Evolutionary conservation across 106 monocot genomes (phyloP).

Genomic region (Platanthera guangdongensis): DNA sequence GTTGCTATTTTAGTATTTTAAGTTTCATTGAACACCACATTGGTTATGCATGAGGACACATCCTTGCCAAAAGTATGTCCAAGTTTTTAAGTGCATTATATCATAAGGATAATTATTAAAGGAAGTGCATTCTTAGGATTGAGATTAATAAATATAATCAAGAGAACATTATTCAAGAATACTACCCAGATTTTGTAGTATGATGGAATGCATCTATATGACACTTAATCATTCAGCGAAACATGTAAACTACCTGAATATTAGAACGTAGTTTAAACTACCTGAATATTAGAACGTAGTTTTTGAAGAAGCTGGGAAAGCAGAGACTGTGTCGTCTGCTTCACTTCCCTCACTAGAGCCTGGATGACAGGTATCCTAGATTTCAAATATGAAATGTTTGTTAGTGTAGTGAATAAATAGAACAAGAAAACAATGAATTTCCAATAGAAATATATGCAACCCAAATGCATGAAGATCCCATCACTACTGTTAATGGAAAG

Average conservation of each 20-base stretch:
- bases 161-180: not conserved
- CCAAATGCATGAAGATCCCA: not conserved
- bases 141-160: not conserved
- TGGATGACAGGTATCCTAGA: slow-evolving; percentile 96
- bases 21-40: not conserved
- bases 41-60: not conserved
- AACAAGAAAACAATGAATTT: not conserved
- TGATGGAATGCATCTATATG: not conserved
- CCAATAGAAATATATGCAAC: not conserved
- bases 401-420: slow-evolving; percentile 22
- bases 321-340: slow-evolving; percentile 74
- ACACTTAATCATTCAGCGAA: not conserved
- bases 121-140: not conserved
- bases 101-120: slow-evolving; percentile 3
- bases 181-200: not conserved
- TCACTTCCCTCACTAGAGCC: slow-evolving; percentile 78
- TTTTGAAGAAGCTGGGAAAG: slow-evolving; percentile 97
- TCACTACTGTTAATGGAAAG: not conserved
- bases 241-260: not conserved
- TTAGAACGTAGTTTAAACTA: not conserved
- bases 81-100: not conserved
- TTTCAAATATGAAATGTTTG: slow-evolving; percentile 38
- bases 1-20: no score
- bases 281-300: slow-evolving; percentile 94
- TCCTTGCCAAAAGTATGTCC: not conserved